Base-by-base conservation (phyloP, 139 green algal genomes). In the Gonium pectorale region DNA sequence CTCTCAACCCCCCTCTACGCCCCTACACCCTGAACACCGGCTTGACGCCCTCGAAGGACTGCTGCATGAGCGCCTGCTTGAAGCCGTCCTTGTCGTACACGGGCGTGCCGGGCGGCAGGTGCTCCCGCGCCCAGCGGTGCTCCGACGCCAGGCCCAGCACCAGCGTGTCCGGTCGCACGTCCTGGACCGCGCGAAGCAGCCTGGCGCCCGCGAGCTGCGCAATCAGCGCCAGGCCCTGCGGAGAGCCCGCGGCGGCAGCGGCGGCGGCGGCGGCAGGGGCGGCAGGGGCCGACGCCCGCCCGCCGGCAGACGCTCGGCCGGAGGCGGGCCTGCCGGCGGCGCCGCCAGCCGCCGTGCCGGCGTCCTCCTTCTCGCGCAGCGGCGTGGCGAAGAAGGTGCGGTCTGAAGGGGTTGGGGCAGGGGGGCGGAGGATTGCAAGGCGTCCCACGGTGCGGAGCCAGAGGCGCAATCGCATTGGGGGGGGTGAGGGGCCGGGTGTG, bases 1-100 rank as follows among this genome's bases (percentile, higher is more conserved):
- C n/a, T n/a, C n/a, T n/a, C n/a, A n/a, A n/a, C 49, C 13, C 56
- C 56, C 56, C 27, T 33, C 62, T 15, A 9, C 35, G 7, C 37
- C 35, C 67, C 56, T 54, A 80, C 27, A 81, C 74, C 41, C n/a
- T 41, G 46, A 60, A 81, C 29, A 24, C 38, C 29, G 74, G 74
- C 74, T 81, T 56, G 29, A 70, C 40, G 5, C 56, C 74, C 19
- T 81, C 74, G 8, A 81, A 29, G 27, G 38, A 27, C 56, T 81
- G 74, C 22, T 81, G 74, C 74, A 81, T 37, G 56, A 81, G 49
- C 74, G 56, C 56, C 24, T 54, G 24, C n/a, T 44, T 29, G 56
- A 81, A 81, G 3, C 31, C 74, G 8, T 81, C 74, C 74, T 81
- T 81, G 74, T 70, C 74, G 59, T 81, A 81, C 52, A 81, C 74